Base-by-base conservation (phyloP, 2,329 filamentous ascomycete species). In the Didymella pinodella region DNA sequence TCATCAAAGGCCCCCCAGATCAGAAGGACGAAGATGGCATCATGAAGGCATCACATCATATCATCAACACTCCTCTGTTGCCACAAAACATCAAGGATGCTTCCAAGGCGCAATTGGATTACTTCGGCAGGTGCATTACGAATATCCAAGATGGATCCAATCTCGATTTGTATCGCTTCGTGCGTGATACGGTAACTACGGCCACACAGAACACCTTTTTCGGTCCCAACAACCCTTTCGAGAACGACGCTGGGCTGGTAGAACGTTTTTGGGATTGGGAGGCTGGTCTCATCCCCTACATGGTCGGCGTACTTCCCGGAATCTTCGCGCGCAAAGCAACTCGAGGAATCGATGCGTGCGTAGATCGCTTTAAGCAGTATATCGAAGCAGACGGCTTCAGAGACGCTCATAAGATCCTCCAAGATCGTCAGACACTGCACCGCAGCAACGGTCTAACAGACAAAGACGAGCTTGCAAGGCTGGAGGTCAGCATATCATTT, bases 221-320 rank as follows among this genome's bases (percentile, higher is more conserved):
- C 45, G 82, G 82, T 1, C 73, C 78, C 0, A 57, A 77, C 1
- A 81, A 83, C 55, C 80, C 81, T 0, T 73, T 82, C 31, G 71
- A 64, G n/a, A 48, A 67, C 0, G 64, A 81, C 10, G 66, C 72
- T 3, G 61, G 60, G 8, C 61, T 82, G 3, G 52, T 79, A 2
- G 67, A 80, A 7, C 72, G 74, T n/a, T 73, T 82, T n/a, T 77
- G 78, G 78, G 70, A 76, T n/a, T 78, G 79, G 59, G 80, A 82
- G 46, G 54, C 49, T 10, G 76, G 73, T 44, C 54, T 78, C 28
- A 57, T 70, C 3, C 53, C 48, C 1, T 65, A 78, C 1, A 65
- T 79, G 40, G 45, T 72, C 3, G 70, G 73, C 12, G 49, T 77
- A 3, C 20, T 77, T 2, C 78, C 79, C 4, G 74, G 66, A 32